phyloP scores from a whole-genome alignment of 345 rosid species.

The Euphorbia lathyris region DNA sequence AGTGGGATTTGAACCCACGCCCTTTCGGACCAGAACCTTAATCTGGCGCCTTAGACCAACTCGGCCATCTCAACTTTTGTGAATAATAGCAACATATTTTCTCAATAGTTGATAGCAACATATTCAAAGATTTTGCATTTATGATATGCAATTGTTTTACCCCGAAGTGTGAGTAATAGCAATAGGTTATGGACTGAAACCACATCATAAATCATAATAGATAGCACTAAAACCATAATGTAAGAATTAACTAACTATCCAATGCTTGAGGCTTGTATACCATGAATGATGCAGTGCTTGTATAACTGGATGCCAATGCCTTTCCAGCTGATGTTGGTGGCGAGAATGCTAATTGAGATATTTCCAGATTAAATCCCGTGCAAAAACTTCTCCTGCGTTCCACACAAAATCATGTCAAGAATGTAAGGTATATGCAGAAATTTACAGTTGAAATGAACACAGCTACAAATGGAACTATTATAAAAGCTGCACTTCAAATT shows the following conservation, averaged over 20 bases:
- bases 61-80: constrained; percentile 93
- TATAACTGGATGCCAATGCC: constrained; percentile 59
- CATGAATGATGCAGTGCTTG: constrained; percentile 44
- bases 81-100: too few relatives aligned
- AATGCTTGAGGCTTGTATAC: constrained; percentile 46
- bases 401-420: not conserved
- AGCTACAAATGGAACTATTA: not conserved
- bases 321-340: constrained; percentile 67
- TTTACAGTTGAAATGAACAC: not conserved
- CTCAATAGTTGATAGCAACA: too few relatives aligned
- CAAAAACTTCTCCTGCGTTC: constrained; percentile 62
- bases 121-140: too few relatives aligned
- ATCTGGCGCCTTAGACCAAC: constrained; percentile 99
- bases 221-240: too few relatives aligned
- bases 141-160: not conserved
- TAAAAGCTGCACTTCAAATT: too few relatives aligned
- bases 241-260: not conserved
- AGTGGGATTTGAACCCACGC: constrained; percentile 98
- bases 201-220: not conserved
- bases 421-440: not conserved
- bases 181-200: not conserved
- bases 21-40: constrained; percentile 99
- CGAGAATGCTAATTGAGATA: constrained; percentile 70
- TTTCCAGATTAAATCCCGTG: constrained; percentile 38
- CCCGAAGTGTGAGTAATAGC: too few relatives aligned